phyloP scores from a whole-genome alignment of 305 asterid genomes.

The Plantago lanceolata region DNA sequence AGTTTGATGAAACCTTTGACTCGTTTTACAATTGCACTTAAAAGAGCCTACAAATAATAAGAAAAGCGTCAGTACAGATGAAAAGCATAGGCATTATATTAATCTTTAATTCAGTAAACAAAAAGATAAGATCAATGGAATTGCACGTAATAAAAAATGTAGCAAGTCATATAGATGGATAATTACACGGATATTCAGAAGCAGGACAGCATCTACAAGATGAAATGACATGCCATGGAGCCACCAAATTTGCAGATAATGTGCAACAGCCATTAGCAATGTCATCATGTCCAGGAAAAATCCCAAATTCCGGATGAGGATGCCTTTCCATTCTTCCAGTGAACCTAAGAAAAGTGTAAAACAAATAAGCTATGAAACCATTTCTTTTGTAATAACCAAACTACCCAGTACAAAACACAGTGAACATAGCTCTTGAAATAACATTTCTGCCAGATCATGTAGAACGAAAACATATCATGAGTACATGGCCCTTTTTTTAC shows the following conservation, averaged over 20 bases:
- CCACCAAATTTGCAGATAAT: conserved; percentile 85
- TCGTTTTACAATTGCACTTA: conserved; percentile 72
- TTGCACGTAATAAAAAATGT: conserved; percentile 6
- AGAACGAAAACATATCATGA: no score
- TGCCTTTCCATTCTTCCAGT: conserved; percentile 76
- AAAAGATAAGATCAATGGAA: conserved; percentile 15
- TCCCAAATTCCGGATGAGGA: conserved; percentile 62
- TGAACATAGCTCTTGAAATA: neutral
- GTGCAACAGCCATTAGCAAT: conserved; percentile 73
- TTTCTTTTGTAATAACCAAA: no score
- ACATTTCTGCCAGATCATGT: no score
- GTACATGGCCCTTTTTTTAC: no score
- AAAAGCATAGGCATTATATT: conserved; percentile 12
- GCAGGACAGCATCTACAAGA: conserved; percentile 73
- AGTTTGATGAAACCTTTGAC: conserved; percentile 65
- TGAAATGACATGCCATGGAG: conserved; percentile 92
- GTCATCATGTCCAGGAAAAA: conserved; percentile 87
- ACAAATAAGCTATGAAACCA: neutral
- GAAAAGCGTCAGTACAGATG: conserved; percentile 21
- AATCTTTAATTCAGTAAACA: conserved; percentile 14
- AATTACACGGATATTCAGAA: conserved; percentile 77
- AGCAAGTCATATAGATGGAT: conserved; percentile 19
- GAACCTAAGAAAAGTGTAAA: conserved; percentile 45
- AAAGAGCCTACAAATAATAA: conserved; percentile 51
- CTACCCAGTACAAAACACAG: neutral